Base-by-base conservation (phyloP, 495 filamentous ascomycete species). In the Usnea hakonensis region DNA sequence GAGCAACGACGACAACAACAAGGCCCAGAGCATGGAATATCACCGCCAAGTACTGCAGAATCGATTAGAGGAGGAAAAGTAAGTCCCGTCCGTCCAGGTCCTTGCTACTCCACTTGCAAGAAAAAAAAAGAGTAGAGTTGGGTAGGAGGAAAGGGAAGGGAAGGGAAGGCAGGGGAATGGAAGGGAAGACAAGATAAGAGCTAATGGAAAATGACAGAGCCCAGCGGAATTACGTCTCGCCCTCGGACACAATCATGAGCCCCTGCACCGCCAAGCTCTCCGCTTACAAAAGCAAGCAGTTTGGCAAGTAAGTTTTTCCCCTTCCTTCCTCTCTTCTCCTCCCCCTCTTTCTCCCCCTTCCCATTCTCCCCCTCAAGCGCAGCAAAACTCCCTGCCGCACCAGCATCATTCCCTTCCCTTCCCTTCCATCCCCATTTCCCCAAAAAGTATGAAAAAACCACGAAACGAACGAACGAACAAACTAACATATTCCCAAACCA, bases 201-300 rank as follows among this genome's bases (percentile, higher is more conserved):
- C 57, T 26, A 54, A 35, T 13, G 35, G 23, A 1, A 3, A 17
- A 23, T 17, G 1, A 30, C 48, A 79, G 77, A 28, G 67, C 74
- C 55, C 77, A 84, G 59, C 82, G 84, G 68, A 76, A 81, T 62
- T 97, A 95, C 76, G 78, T 96, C 70, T 94, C 89, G n/a, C 92
- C 92, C 0, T 94, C 90, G 14, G 92, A 97, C 70, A 87, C 84
- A 71, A 90, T 97, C 75, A 87, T 95, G 87, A 91, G 87, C 64
- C 92, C 92, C 19, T 92, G 90, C 74, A 91, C 90, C n/a, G 87
- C 89, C 75, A 97, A 97, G 76, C 75, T 97, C 68, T 87, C 79
- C 57, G 86, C 88, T 53, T 84, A 92, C 71, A 90, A 91, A 78
- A 87, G 83, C 71, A 92, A 92, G 79, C 86, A 87, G 41, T 87